Base-by-base conservation (phyloP, 257 asterid species). In the Lycium barbarum region DNA sequence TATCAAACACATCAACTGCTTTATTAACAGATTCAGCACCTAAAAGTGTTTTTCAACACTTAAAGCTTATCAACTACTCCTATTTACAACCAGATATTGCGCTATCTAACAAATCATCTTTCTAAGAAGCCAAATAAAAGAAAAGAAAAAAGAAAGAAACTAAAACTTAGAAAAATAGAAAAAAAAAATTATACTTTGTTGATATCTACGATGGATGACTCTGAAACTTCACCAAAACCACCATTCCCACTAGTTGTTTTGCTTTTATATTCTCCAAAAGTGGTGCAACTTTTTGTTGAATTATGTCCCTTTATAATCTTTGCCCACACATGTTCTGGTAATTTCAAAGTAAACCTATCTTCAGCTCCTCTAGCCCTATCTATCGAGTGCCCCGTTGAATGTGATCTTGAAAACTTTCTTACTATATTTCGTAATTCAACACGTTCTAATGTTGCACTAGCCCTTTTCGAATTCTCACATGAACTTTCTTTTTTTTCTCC, bases 341-440 rank as follows among this genome's bases (percentile, higher is more conserved):
- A 88, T 80, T 88, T 93, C 86, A 95, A 86, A 8, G 93, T 95
- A 87, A 83, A 95, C 65, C 90, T 95, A 87, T 92, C 95, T 73
- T 93, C 93, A 2, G 71, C 91, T 47, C 80, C 88, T 55, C 80
- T 79, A 10, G 14, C 80, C 74, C 79, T 86, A 35, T 79, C 83
- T 73, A 94, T 86, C 0, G 99, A 96, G 86, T 95, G 99, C 54
- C 99, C 99, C 0, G 99, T 96, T 0, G 99, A 92, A 71, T 95
- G 92, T 22, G 97, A 96, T 81, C 95, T 93, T 0, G 90, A 58
- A 83, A 91, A 93, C 62, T 88, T 91, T 9, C 76, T 88, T 15
- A 71, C 74, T 83, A 40, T 68, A n/a, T 26, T 72, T 4, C 74
- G 38, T 11, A 13, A 80, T 15, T 84, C 65, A 68, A 78, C 84